These are phyloP conservation scores for Gonium pectorale DNA, from an alignment of 139 green algal species.

Conservation along the genomic window DNA sequence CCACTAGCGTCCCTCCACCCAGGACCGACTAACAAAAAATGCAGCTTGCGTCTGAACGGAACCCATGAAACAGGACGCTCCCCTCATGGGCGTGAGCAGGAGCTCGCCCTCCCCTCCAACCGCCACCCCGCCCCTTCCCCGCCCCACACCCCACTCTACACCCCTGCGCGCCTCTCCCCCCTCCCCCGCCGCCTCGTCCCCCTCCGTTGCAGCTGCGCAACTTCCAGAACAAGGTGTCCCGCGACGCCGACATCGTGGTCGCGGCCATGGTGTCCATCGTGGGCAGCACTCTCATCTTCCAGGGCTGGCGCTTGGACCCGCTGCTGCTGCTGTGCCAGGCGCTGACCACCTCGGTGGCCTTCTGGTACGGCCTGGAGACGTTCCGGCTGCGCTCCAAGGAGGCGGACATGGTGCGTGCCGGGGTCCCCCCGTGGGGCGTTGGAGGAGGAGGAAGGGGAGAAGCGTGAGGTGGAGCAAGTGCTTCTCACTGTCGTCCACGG, in stretches of 20 bases:
- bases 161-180: too few relatives aligned
- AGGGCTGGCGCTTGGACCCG: constrained; percentile 79
- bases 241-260: constrained; percentile 77
- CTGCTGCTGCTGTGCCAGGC: constrained; percentile 77
- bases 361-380: constrained; percentile 73
- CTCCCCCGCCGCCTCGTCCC: background rate
- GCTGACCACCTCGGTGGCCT: constrained; percentile 69
- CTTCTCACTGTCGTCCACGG: too few relatives aligned
- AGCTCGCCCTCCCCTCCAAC: too few relatives aligned
- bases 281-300: constrained; percentile 79
- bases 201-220: constrained; percentile 65
- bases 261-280: constrained; percentile 76
- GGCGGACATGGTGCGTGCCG: constrained; percentile 15
- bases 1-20: too few relatives aligned
- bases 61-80: too few relatives aligned
- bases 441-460: background rate
- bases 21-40: too few relatives aligned
- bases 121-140: background rate
- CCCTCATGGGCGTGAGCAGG: too few relatives aligned
- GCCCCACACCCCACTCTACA: background rate
- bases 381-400: constrained; percentile 63
- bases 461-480: too few relatives aligned
- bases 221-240: constrained; percentile 65
- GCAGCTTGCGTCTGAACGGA: too few relatives aligned
- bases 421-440: too few relatives aligned